Conservation (phyloP, 768 basidiomycete species). For the Goffeauzyma gilvescens region DNA sequence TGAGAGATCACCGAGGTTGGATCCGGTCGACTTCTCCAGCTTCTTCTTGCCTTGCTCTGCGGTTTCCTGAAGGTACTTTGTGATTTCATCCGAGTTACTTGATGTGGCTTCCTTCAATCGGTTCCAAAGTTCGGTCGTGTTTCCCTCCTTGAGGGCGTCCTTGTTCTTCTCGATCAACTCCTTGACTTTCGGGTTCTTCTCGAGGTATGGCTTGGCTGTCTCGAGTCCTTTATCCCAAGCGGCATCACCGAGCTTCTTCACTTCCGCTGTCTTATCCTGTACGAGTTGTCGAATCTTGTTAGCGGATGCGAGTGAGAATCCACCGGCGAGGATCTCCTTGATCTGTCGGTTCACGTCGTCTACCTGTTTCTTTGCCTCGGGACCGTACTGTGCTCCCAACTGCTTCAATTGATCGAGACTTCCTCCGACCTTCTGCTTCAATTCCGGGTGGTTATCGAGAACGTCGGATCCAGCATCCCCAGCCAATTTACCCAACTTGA, state of each 20-base stretch:
- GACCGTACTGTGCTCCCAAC: slow-evolving; percentile 7
- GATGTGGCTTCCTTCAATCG: slow-evolving; percentile 2
- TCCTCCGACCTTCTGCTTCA: slow-evolving; percentile 9
- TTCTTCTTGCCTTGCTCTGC: slow-evolving; percentile 2
- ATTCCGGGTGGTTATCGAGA: slow-evolving; percentile 2
- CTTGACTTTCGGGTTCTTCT: slow-evolving; percentile 10
- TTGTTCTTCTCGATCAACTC: slow-evolving; percentile 9
- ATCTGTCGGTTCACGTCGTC: slow-evolving; percentile 7
- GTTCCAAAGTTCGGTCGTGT: slow-evolving; percentile 4
- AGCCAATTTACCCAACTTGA: slow-evolving; percentile 8
- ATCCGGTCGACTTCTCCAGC: slow-evolving; percentile 1
- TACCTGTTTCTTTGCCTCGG: slow-evolving; percentile 13
- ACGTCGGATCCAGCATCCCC: slow-evolving; percentile 7
- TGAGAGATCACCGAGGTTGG: slow-evolving; percentile 6
- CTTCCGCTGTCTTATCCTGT: slow-evolving; percentile 4
- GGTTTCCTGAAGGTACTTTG: slow-evolving; percentile 5
- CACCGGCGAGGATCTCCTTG: slow-evolving; percentile 35
- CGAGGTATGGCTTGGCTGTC: slow-evolving; percentile 7
- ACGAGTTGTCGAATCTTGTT: slow-evolving; percentile 39
- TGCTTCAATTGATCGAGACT: slow-evolving; percentile 8
- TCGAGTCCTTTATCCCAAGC: slow-evolving; percentile 52
- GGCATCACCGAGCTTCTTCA: slow-evolving; percentile 45
- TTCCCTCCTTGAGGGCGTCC: slow-evolving; percentile 5
- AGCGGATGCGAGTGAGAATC: slow-evolving; percentile 50
- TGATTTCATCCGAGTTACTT: slow-evolving; percentile 3